These are phyloP conservation scores for Bolboschoenus planiculmis DNA, from an alignment of 176 grass and related monocot species.

Conservation along the genomic window DNA sequence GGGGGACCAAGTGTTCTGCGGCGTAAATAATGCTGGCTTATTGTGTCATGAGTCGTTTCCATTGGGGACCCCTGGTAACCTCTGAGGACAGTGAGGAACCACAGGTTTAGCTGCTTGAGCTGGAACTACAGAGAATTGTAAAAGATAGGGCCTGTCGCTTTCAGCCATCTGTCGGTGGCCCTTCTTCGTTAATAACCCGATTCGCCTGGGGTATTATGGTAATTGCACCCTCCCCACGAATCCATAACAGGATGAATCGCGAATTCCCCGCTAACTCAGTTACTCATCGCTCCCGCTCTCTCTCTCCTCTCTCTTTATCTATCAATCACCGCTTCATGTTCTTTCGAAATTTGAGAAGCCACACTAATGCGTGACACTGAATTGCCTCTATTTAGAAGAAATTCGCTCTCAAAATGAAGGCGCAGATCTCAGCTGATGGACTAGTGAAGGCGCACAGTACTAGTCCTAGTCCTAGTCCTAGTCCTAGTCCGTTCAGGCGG, in stretches of 20 bases:
- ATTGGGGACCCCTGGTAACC: background rate
- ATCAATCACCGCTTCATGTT: background rate
- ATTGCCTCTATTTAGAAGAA: background rate
- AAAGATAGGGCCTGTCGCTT: slow-evolving; percentile 1
- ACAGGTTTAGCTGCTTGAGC: too few species aligned
- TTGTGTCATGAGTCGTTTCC: background rate
- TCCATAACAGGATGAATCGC: background rate
- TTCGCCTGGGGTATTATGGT: background rate
- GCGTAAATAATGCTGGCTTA: too few species aligned
- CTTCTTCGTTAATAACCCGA: background rate
- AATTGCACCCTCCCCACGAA: background rate
- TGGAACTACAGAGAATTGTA: background rate
- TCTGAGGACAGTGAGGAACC: too few species aligned
- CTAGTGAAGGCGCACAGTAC: slow-evolving; percentile 17
- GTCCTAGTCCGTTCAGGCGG: slow-evolving; percentile 10
- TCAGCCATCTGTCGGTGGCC: slow-evolving; percentile 38
- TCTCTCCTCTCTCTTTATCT: background rate
- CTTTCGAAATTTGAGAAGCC: slow-evolving; percentile 1
- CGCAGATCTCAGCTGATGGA: slow-evolving; percentile 37
- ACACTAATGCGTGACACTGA: background rate
- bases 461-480: background rate
- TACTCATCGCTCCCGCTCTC: background rate
- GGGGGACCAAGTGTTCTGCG: background rate
- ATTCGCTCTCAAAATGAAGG: slow-evolving; percentile 34
- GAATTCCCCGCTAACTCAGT: background rate